A percentile compares a stretch with the other conserved stretches of the same genome.
These are phyloP conservation scores for Tillandsia leiboldiana DNA, from an alignment of 176 grass and related monocot genomes.

Conservation along the genomic window DNA sequence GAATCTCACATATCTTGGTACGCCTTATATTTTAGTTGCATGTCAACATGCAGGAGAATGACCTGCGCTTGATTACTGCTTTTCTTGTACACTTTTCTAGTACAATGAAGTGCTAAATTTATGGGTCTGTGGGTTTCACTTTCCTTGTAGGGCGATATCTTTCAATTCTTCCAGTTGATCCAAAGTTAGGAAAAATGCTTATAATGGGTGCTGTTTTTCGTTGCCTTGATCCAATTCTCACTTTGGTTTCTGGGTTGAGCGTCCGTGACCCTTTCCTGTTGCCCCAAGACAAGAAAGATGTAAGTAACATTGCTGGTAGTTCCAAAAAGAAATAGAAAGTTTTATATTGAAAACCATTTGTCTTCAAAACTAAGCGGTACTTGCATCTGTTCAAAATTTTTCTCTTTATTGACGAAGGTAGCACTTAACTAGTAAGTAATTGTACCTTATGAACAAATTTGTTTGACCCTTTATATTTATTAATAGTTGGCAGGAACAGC, in stretches of 20 bases:
- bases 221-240: conserved; percentile 86
- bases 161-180: conserved; percentile 96
- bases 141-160: conserved; percentile 67
- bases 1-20: conserved; percentile 86
- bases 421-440: too few species aligned
- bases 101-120: neutral
- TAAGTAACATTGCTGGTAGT: conserved; percentile 28
- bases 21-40: conserved; percentile 14
- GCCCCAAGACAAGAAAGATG: conserved; percentile 93
- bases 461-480: conserved; percentile 15
- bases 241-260: conserved; percentile 81
- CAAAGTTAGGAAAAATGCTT: conserved; percentile 97
- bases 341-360: too few species aligned
- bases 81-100: neutral
- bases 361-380: too few species aligned
- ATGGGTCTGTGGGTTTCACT: neutral
- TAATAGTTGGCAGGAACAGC: conserved; percentile 85
- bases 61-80: conserved; percentile 2
- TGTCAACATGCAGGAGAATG: conserved; percentile 13
- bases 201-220: conserved; percentile 92
- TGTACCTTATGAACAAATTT: neutral
- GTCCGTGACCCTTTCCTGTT: conserved; percentile 88
- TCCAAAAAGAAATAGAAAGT: neutral
- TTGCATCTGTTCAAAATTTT: too few species aligned
- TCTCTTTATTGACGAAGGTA: too few species aligned